Evolutionary conservation across 352 stramenopile genomes (phyloP).

Genomic region (Phytopythium litorale): DNA sequence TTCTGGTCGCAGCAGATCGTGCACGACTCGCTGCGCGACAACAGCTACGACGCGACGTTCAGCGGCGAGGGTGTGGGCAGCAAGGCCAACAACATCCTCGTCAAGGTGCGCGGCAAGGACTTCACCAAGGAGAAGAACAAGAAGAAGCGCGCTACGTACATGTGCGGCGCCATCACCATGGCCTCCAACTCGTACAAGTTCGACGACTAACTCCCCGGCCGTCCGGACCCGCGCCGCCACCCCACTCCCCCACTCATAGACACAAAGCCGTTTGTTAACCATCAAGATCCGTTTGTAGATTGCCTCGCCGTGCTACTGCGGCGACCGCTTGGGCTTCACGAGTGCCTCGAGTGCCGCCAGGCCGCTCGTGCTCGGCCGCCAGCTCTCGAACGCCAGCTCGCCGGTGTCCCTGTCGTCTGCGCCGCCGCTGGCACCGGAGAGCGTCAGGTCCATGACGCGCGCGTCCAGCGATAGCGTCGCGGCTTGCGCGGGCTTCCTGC

Average conservation of each 20-base stretch:
- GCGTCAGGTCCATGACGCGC: slow-evolving; percentile 22
- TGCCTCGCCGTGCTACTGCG: not conserved
- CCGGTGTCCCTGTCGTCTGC: slow-evolving; percentile 2
- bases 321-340: not conserved
- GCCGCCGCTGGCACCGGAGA: slow-evolving; percentile 11
- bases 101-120: slow-evolving; percentile 98
- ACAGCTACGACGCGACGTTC: slow-evolving; percentile 98
- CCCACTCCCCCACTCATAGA: not conserved
- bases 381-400: slow-evolving; percentile 34
- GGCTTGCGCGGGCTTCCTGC: slow-evolving; percentile 1
- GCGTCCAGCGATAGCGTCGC: not conserved
- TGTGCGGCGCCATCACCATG: slow-evolving; percentile 92
- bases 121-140: slow-evolving; percentile 99
- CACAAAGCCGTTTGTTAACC: not conserved
- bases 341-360: slow-evolving; percentile 35
- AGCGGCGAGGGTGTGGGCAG: slow-evolving; percentile 93
- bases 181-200: slow-evolving; percentile 95
- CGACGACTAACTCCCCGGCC: slow-evolving; percentile 29
- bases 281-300: not conserved
- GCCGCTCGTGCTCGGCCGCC: slow-evolving; percentile 35
- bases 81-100: slow-evolving; percentile 97
- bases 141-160: slow-evolving; percentile 97
- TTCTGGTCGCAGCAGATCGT: slow-evolving; percentile 92
- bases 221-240: not conserved
- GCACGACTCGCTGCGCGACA: slow-evolving; percentile 95